Percentiles rank a stretch among this genome's conserved stretches.
Evolutionary conservation across 139 green algal species (phyloP).

Genomic region (Pycnococcus provasolii): DNA sequence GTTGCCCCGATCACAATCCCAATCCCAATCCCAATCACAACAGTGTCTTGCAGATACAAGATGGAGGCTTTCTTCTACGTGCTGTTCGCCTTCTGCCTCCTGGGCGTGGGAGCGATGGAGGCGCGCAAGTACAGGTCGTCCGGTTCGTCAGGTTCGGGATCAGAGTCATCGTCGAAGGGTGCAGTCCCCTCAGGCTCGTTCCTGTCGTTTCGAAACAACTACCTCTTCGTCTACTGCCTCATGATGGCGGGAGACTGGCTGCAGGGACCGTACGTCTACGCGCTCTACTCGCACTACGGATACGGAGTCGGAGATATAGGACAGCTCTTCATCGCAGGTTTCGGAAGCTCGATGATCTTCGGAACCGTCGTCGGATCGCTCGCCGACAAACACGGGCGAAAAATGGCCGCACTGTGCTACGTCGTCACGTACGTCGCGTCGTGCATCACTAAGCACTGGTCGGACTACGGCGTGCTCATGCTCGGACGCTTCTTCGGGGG

Average conservation of each 20-base stretch:
- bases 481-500: conserved; percentile 85
- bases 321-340: conserved; percentile 93
- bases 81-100: conserved; percentile 10
- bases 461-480: conserved; percentile 76
- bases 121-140: too few relatives aligned
- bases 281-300: conserved; percentile 88
- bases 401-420: conserved; percentile 76
- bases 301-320: conserved; percentile 70
- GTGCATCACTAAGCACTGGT: conserved; percentile 93
- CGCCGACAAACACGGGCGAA: conserved; percentile 83
- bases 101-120: too few relatives aligned
- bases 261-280: conserved; percentile 95
- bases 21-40: too few relatives aligned
- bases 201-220: conserved; percentile 76
- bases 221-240: conserved; percentile 83
- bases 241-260: conserved; percentile 96
- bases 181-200: conserved; percentile 35
- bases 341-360: conserved; percentile 91
- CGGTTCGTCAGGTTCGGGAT: too few relatives aligned
- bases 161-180: too few relatives aligned
- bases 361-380: conserved; percentile 87
- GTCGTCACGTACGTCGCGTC: conserved; percentile 66
- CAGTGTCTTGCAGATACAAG: too few relatives aligned
- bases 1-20: too few relatives aligned
- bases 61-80: conserved; percentile 33